These are phyloP conservation scores for Dactylellina leptospora DNA, from an alignment of 2,329 filamentous ascomycete species.

Conservation along the genomic window DNA sequence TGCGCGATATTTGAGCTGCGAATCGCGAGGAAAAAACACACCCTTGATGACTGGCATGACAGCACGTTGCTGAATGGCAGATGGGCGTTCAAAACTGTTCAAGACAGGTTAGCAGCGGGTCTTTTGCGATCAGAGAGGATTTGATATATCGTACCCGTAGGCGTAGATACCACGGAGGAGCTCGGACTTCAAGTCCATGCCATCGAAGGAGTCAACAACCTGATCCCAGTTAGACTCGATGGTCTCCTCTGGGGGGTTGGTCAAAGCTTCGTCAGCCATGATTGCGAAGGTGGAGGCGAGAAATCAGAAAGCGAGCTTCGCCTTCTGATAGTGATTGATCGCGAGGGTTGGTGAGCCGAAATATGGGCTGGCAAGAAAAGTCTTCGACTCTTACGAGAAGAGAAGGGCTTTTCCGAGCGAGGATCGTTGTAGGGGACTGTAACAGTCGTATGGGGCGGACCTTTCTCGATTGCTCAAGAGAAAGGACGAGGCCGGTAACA, in stretches of 20 bases:
- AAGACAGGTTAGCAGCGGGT: constrained; percentile 32
- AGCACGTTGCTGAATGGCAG: constrained; percentile 99
- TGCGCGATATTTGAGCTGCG: constrained; percentile 53
- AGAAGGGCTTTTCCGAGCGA: no score
- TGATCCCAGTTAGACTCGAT: constrained; percentile 99
- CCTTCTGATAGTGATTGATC: constrained; percentile 22
- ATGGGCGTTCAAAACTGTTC: constrained; percentile 93
- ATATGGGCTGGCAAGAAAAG: constrained; percentile 5
- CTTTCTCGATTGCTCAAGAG: constrained; percentile 53
- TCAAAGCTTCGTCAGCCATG: constrained; percentile 38
- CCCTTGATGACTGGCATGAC: constrained; percentile 99
- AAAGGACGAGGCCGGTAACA: constrained; percentile 51
- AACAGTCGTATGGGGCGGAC: constrained; percentile 33
- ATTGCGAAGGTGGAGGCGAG: constrained; percentile 34
- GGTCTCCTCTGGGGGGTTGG: constrained; percentile 71
- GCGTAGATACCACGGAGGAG: constrained; percentile 98
- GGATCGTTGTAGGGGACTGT: constrained; percentile 20
- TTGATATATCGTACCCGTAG: constrained; percentile 68
- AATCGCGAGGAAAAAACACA: constrained; percentile 65
- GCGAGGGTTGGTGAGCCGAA: neutral
- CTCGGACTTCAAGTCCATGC: constrained; percentile 96
- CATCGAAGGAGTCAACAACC: constrained; percentile 98
- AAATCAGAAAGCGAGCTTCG: constrained; percentile 39
- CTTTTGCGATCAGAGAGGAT: constrained; percentile 3
- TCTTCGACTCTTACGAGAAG: constrained; percentile 15